These are phyloP conservation scores for Sphagnum contortum DNA, from an alignment of 225 moss, liverwort and hornwort species.

Conservation along the genomic window DNA sequence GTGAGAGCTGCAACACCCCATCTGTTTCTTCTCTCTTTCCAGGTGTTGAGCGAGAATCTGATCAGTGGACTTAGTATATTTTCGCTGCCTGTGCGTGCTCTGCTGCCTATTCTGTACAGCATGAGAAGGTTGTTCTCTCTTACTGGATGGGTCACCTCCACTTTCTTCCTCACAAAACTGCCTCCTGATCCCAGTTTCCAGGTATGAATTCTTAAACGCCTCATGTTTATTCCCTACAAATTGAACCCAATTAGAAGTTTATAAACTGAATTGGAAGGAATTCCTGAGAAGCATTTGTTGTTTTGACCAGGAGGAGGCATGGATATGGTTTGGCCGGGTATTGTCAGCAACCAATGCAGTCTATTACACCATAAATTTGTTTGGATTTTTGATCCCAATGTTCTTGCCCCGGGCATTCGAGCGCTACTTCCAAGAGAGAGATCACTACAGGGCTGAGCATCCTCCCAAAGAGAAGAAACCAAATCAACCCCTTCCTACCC, in stretches of 20 bases:
- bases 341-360: slow-evolving; percentile 50
- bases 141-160: slow-evolving; percentile 21
- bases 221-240: too few species aligned
- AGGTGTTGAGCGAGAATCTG: slow-evolving; percentile 43
- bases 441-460: slow-evolving; percentile 29
- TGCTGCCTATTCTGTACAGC: slow-evolving; percentile 40
- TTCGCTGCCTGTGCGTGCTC: slow-evolving; percentile 38
- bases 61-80: slow-evolving; percentile 28
- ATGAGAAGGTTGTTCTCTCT: slow-evolving; percentile 36
- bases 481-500: background rate
- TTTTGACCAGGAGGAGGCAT: slow-evolving; percentile 35
- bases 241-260: background rate
- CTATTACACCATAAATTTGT: slow-evolving; percentile 52
- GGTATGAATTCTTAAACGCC: slow-evolving; percentile 10
- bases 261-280: background rate
- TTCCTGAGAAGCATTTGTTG: background rate
- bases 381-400: slow-evolving; percentile 52
- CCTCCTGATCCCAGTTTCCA: slow-evolving; percentile 18
- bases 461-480: slow-evolving; percentile 34
- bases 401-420: slow-evolving; percentile 61
- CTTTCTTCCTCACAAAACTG: slow-evolving; percentile 22
- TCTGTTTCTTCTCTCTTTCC: slow-evolving; percentile 49
- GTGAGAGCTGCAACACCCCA: slow-evolving; percentile 44
- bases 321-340: slow-evolving; percentile 55
- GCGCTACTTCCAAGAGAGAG: slow-evolving; percentile 48